phyloP scores from a whole-genome alignment of 345 rosid genomes.

The Aquilaria malaccensis region DNA sequence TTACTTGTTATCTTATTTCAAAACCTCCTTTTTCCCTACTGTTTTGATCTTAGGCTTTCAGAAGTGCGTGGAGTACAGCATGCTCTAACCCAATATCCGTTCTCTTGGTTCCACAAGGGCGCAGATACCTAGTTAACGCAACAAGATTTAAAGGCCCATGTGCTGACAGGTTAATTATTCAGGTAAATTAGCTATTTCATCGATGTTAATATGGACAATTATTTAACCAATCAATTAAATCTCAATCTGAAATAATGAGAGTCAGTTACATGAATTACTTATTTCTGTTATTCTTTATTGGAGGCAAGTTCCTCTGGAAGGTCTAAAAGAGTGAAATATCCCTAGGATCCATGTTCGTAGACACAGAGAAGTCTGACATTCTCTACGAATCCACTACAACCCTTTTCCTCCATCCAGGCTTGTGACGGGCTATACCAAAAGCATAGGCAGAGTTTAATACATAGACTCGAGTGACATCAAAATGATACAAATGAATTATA shows the following conservation, averaged over 20 bases:
- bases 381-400: too few relatives aligned
- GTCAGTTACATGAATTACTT: too few relatives aligned
- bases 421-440: too few relatives aligned
- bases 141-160: slow-evolving; percentile 88
- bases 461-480: too few relatives aligned
- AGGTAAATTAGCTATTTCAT: slow-evolving; percentile 35
- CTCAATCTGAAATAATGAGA: too few relatives aligned
- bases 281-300: background rate
- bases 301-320: background rate
- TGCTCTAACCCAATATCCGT: slow-evolving; percentile 64
- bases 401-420: too few relatives aligned
- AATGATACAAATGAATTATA: too few relatives aligned
- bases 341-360: background rate
- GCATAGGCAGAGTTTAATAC: too few relatives aligned
- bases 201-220: background rate
- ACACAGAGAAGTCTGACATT: too few relatives aligned
- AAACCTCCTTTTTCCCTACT: slow-evolving; percentile 3
- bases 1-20: slow-evolving; percentile 1
- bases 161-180: slow-evolving; percentile 57
- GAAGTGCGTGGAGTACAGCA: slow-evolving; percentile 66
- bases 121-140: slow-evolving; percentile 66
- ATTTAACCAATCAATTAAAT: too few relatives aligned
- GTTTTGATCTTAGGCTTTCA: slow-evolving; percentile 47
- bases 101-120: slow-evolving; percentile 71
- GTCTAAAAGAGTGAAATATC: too few relatives aligned